phyloP scores from a whole-genome alignment of 2,329 filamentous ascomycete species.

The Calycina marina region DNA sequence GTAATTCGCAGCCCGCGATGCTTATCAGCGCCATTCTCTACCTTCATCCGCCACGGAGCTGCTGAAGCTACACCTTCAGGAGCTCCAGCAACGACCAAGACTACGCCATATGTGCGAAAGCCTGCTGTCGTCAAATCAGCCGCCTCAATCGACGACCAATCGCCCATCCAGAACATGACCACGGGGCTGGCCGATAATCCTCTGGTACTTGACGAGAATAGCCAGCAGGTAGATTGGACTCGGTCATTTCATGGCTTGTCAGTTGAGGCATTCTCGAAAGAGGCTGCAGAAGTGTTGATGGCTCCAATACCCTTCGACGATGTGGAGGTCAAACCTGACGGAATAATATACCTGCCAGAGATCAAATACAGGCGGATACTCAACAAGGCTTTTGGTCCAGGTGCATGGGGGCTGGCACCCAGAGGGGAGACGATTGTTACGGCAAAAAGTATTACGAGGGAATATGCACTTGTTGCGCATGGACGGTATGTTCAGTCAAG shows the following conservation, averaged over 20 bases:
- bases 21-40: slow-evolving; percentile 13
- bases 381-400: slow-evolving; percentile 83
- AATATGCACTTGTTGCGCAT: slow-evolving; percentile 82
- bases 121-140: slow-evolving; percentile 3
- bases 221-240: slow-evolving; percentile 54
- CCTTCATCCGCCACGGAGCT: slow-evolving; percentile 11
- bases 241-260: slow-evolving; percentile 58
- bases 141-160: slow-evolving; percentile 34
- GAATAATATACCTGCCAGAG: slow-evolving; percentile 89
- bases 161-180: slow-evolving; percentile 27
- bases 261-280: slow-evolving; percentile 45
- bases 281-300: slow-evolving; percentile 45
- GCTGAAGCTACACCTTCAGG: slow-evolving; percentile 11
- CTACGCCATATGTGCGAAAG: background rate
- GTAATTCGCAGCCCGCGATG: slow-evolving; percentile 1
- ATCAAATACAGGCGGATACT: slow-evolving; percentile 93
- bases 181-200: slow-evolving; percentile 36
- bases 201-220: slow-evolving; percentile 30
- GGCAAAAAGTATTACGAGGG: slow-evolving; percentile 52
- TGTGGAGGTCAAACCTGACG: slow-evolving; percentile 95
- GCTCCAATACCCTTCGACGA: slow-evolving; percentile 54
- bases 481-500: slow-evolving; percentile 55
- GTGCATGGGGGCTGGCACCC: slow-evolving; percentile 88
- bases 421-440: slow-evolving; percentile 58
- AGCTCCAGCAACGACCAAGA: slow-evolving; percentile 12